phyloP scores from a whole-genome alignment of 2,329 filamentous ascomycete species.

The Epicoccum nigrum region DNA sequence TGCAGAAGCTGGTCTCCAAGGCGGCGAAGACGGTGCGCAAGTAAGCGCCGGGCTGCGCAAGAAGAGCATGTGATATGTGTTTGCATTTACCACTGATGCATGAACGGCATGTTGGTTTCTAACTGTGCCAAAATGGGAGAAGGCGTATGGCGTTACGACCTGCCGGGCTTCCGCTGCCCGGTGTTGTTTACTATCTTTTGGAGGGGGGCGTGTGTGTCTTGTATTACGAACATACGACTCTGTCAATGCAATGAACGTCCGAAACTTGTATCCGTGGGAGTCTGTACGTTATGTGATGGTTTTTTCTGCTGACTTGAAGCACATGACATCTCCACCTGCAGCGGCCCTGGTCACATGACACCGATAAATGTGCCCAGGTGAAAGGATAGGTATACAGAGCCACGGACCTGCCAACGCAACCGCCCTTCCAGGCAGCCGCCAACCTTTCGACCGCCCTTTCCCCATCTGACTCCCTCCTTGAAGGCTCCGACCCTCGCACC shows the following conservation, averaged over 20 bases:
- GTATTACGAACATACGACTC: slow-evolving; percentile 16
- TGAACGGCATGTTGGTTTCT: slow-evolving; percentile 15
- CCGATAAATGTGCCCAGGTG: too few species aligned
- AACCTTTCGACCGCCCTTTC: too few species aligned
- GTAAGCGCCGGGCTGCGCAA: slow-evolving; percentile 26
- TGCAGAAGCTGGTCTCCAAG: slow-evolving; percentile 65
- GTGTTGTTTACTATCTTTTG: slow-evolving; percentile 16
- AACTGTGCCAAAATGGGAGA: slow-evolving; percentile 27
- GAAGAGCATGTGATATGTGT: slow-evolving; percentile 13
- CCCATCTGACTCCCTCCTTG: too few species aligned
- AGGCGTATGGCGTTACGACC: slow-evolving; percentile 26
- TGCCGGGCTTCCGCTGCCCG: slow-evolving; percentile 6
- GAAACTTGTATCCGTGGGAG: background rate
- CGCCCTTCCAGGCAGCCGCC: too few species aligned
- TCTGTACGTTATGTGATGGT: background rate
- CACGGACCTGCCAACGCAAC: too few species aligned
- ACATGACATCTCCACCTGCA: too few species aligned
- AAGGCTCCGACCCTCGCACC: too few species aligned
- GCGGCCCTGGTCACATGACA: too few species aligned
- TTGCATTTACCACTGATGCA: slow-evolving; percentile 8
- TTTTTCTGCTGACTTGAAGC: background rate
- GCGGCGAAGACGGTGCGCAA: slow-evolving; percentile 63
- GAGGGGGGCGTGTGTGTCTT: slow-evolving; percentile 5
- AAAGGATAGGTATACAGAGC: too few species aligned
- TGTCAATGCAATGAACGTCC: slow-evolving; percentile 16